Evolutionary conservation across 2,329 filamentous ascomycete genomes (phyloP).

Genomic region (Plectosphaerella plurivora): DNA sequence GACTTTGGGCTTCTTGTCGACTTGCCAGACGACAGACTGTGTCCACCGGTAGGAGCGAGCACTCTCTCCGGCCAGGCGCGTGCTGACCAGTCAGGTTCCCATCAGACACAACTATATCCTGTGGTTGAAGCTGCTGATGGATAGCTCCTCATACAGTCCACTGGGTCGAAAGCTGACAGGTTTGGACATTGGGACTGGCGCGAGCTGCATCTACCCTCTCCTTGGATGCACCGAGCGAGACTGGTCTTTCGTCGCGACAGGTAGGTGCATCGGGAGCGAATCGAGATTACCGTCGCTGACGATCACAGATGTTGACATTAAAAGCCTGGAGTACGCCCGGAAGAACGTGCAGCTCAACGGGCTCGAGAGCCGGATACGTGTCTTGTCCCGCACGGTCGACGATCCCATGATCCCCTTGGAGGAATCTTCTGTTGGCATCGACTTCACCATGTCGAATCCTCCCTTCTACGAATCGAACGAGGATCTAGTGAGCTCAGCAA

Average conservation of each 20-base stretch:
- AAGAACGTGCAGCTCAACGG: conserved; percentile 65
- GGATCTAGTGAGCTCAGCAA: conserved; percentile 64
- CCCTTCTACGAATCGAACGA: conserved; percentile 80
- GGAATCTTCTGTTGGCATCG: conserved; percentile 48
- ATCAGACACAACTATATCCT: conserved; percentile 83
- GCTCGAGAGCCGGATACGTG: conserved; percentile 57
- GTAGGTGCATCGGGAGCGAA: conserved; percentile 15
- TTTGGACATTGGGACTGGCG: conserved; percentile 84
- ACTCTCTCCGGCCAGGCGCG: background rate
- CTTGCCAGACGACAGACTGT: conserved; percentile 74
- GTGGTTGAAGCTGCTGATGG: conserved; percentile 80
- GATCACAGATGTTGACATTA: conserved; percentile 64
- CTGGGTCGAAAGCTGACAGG: conserved; percentile 54
- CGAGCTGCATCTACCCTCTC: conserved; percentile 87
- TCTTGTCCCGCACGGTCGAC: conserved; percentile 49
- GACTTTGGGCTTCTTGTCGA: conserved; percentile 71
- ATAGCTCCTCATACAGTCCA: conserved; percentile 57
- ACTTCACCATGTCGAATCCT: conserved; percentile 92
- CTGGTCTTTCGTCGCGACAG: conserved; percentile 71
- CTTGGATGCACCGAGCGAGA: conserved; percentile 66
- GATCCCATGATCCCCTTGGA: conserved; percentile 62
- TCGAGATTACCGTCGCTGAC: background rate
- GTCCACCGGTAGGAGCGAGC: conserved; percentile 63
- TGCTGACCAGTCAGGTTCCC: conserved; percentile 37
- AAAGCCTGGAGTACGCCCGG: conserved; percentile 61